A percentile compares a stretch with the other conserved stretches of the same genome.
Evolutionary conservation across 2,329 filamentous ascomycete species (phyloP).

Genomic region (Pseudocercospora ulei): DNA sequence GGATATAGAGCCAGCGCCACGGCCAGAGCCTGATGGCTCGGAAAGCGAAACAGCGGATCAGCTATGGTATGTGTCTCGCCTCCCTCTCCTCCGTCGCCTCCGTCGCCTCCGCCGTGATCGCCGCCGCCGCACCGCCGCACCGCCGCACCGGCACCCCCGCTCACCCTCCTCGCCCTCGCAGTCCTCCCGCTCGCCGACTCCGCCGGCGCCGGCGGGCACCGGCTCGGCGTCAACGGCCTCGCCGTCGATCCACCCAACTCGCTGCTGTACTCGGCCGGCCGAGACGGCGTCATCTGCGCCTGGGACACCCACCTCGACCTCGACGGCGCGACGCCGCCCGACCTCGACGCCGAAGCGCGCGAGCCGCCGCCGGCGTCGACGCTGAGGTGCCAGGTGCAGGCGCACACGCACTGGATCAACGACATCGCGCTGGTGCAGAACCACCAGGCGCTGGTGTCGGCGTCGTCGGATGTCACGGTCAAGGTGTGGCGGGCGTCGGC

Average conservation of each 20-base stretch:
- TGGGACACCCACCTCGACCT: slow-evolving; percentile 79
- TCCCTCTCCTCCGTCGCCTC: neutral
- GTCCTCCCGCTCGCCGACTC: slow-evolving; percentile 62
- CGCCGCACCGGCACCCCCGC: slow-evolving; percentile 12
- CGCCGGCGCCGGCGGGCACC: slow-evolving; percentile 57
- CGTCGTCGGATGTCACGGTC: slow-evolving; percentile 86
- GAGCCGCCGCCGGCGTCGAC: slow-evolving; percentile 39
- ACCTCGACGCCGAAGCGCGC: slow-evolving; percentile 32
- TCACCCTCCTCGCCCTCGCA: neutral
- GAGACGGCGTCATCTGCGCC: slow-evolving; percentile 89
- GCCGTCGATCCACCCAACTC: slow-evolving; percentile 73
- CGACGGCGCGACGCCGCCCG: slow-evolving; percentile 34
- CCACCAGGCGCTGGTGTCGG: slow-evolving; percentile 72
- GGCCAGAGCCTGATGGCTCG: slow-evolving; percentile 41
- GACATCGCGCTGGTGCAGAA: slow-evolving; percentile 73
- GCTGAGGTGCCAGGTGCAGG: slow-evolving; percentile 57
- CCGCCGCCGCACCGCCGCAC: neutral
- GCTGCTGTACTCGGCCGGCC: slow-evolving; percentile 87
- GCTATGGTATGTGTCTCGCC: slow-evolving; percentile 41
- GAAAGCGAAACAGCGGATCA: slow-evolving; percentile 47
- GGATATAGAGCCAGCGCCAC: no score
- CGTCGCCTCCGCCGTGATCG: neutral
- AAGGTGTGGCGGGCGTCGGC: slow-evolving; percentile 78
- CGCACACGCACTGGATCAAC: slow-evolving; percentile 94
- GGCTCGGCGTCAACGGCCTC: slow-evolving; percentile 88